phyloP scores from a whole-genome alignment of 2,329 filamentous ascomycete genomes.

The Hortaea werneckii region DNA sequence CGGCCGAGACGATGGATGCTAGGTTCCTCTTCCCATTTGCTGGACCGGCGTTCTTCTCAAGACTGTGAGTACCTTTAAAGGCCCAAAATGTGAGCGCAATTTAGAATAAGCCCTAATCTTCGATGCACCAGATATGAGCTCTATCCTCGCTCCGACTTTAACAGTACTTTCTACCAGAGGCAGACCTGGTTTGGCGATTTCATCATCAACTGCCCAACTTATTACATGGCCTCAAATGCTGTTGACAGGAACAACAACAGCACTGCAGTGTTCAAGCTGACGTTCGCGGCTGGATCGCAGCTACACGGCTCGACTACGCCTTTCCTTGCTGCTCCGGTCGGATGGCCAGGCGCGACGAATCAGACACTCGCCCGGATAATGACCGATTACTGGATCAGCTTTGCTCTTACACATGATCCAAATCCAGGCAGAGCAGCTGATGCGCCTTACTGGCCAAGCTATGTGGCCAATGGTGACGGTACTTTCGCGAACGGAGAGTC shows the following conservation, averaged over 20 bases:
- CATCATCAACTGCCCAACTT: conserved; percentile 26
- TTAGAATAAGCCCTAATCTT: too few species aligned
- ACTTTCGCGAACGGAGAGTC: conserved; percentile 6
- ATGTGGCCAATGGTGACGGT: conserved; percentile 6
- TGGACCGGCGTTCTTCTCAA: conserved; percentile 27
- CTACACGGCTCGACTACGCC: conserved; percentile 8
- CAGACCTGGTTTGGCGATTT: conserved; percentile 34
- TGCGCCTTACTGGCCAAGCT: conserved; percentile 11
- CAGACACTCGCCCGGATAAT: conserved; percentile 8
- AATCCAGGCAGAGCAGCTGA: conserved; percentile 6
- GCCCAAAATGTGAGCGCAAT: too few species aligned
- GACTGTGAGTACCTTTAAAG: conserved; percentile 16
- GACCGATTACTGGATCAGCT: conserved; percentile 12
- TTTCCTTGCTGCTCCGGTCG: conserved; percentile 6
- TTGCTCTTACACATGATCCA: conserved; percentile 8
- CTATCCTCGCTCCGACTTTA: conserved; percentile 23
- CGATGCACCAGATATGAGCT: conserved; percentile 17
- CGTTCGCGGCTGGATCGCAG: conserved; percentile 10
- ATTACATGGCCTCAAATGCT: conserved; percentile 7
- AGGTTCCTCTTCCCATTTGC: conserved; percentile 25
- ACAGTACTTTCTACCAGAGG: conserved; percentile 29
- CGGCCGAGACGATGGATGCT: conserved; percentile 22
- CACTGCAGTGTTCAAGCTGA: conserved; percentile 16
- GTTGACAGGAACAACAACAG: conserved; percentile 10
- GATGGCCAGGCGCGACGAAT: conserved; percentile 9